These are phyloP conservation scores for Ceratocystis diversiconidia DNA, from an alignment of 2,329 filamentous ascomycete genomes.

Conservation along the genomic window DNA sequence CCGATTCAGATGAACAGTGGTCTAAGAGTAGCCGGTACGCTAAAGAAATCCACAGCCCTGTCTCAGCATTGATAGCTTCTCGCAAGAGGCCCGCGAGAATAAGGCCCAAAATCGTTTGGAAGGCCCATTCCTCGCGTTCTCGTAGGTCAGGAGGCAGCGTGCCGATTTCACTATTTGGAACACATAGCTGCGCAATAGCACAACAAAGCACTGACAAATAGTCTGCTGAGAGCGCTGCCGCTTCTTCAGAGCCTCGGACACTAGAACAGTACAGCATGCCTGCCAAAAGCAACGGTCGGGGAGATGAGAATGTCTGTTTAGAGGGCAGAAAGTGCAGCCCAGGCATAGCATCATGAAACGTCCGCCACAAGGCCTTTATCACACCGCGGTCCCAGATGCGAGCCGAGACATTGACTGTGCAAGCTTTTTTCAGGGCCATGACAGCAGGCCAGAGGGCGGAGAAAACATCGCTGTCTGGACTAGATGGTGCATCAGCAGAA, in stretches of 20 bases:
- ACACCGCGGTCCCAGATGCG: constrained; percentile 25
- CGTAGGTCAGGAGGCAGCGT: constrained; percentile 20
- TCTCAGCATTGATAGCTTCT: constrained; percentile 30
- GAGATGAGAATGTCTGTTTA: constrained; percentile 30
- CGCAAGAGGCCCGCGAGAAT: constrained; percentile 30
- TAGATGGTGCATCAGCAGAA: neutral
- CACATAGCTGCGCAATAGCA: constrained; percentile 29
- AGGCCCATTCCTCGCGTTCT: constrained; percentile 28
- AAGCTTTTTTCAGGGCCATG: constrained; percentile 22
- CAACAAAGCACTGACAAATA: constrained; percentile 29
- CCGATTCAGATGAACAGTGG: constrained; percentile 28
- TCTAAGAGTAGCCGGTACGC: constrained; percentile 30
- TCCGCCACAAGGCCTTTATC: constrained; percentile 27
- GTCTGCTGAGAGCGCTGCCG: constrained; percentile 26
- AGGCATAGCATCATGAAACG: constrained; percentile 32
- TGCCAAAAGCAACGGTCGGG: constrained; percentile 30
- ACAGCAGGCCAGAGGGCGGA: constrained; percentile 25
- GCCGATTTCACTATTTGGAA: constrained; percentile 25
- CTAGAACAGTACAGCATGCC: constrained; percentile 32
- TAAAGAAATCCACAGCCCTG: constrained; percentile 32
- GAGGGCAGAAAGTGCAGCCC: constrained; percentile 32
- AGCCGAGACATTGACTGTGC: constrained; percentile 20
- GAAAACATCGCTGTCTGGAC: constrained; percentile 16
- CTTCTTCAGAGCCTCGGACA: constrained; percentile 24
- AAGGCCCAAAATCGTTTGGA: constrained; percentile 30